Base-by-base conservation (phyloP, 257 asterid species). In the Solanum okadae region DNA sequence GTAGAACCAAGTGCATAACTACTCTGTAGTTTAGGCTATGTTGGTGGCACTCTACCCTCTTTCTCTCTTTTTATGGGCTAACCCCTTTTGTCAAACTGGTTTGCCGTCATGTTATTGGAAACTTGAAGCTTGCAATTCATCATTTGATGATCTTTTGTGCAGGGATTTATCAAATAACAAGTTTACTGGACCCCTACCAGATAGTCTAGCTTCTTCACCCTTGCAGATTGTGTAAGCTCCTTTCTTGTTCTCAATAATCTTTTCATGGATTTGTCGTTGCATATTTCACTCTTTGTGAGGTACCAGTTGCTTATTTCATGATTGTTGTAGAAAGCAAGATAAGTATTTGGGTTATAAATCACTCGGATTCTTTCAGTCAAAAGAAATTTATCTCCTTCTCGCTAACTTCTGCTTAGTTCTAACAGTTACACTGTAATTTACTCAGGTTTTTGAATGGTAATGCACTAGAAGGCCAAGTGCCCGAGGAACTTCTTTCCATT, bases 111-210 rank as follows among this genome's bases (percentile, higher is more conserved):
- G 16, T 46, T 81, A 15, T 46, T 42, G 84, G 84, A 25, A 42
- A 42, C 13, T 42, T 25, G 85, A 79, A 27, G 27, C 85, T 79
- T 23, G 73, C 29, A 68, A 63, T 63, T 87, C 34, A 18, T 86
- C 35, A 34, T 46, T 86, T 83, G 42, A 86, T 38, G 38, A 92
- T 79, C 84, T 40, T 83, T 87, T 77, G 84, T 93, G 92, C 97
- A 97, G 99, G 94, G 99, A 97, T 87, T 92, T 96, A 87, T 95
- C 99, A 38, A 90, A 93, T 40, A 97, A 97, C 92, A 95, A 92
- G 91, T 87, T 97, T 12, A 90, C 94, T 2, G 99, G 99, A 38
- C 87, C 91, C 72, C 93, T 97, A 94, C 98, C 99, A 33, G 97
- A 94, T 83, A 90, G 93, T 89, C 94, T 97, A 88, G 92, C 95